A percentile compares a stretch with the other conserved stretches of the same genome.
phyloP scores from a whole-genome alignment of 225 moss, liverwort and hornwort genomes.

The Pseudoscleropodium purum region DNA sequence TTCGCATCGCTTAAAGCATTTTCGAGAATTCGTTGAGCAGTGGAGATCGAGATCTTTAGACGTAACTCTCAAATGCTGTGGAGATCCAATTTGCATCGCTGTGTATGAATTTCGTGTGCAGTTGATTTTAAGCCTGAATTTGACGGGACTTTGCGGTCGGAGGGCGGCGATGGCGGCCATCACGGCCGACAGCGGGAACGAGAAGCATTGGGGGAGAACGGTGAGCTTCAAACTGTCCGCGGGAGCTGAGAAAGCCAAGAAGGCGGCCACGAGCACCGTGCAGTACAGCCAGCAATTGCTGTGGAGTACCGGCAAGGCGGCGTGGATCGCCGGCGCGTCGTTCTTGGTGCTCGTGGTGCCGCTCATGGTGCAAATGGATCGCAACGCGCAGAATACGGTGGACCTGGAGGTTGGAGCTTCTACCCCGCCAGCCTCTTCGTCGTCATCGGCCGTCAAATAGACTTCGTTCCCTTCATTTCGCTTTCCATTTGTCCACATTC shows the following conservation, averaged over 20 bases:
- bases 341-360: constrained; percentile 82
- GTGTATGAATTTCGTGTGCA: not conserved
- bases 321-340: constrained; percentile 87
- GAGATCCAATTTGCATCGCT: not conserved
- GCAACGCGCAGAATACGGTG: constrained; percentile 58
- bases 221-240: constrained; percentile 65
- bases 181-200: constrained; percentile 12
- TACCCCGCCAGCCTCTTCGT: not conserved
- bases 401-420: constrained; percentile 70
- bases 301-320: constrained; percentile 96
- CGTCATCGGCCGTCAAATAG: constrained; percentile 3
- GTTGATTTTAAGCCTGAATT: not conserved
- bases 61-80: not conserved
- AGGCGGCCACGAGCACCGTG: constrained; percentile 62
- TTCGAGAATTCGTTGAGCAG: not conserved
- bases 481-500: not conserved
- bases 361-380: constrained; percentile 68
- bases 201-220: constrained; percentile 42
- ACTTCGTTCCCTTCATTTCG: not conserved
- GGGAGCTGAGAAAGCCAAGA: constrained; percentile 65
- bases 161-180: constrained; percentile 33
- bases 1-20: not conserved
- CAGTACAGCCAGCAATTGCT: constrained; percentile 76
- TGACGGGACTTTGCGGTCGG: not conserved
- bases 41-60: not conserved